Evolutionary conservation across 768 basidiomycete genomes (phyloP).

Genomic region (Agaricus subrufescens): DNA sequence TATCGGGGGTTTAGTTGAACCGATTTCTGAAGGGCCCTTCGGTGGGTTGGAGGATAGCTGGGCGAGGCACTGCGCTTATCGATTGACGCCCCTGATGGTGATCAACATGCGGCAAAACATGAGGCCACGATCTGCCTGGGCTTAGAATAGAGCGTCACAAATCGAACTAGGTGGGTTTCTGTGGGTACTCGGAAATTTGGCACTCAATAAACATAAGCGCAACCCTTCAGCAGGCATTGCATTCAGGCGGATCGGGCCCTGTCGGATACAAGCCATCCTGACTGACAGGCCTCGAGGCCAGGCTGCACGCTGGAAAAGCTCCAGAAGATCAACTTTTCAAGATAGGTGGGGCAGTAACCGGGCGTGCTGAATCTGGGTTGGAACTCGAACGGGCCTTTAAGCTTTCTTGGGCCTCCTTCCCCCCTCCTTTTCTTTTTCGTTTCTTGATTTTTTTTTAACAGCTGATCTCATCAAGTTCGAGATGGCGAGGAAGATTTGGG

Average conservation of each 20-base stretch:
- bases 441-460: slow-evolving; percentile 9
- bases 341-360: slow-evolving; percentile 6
- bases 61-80: slow-evolving; percentile 9
- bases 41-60: neutral
- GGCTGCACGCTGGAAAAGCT: neutral
- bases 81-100: slow-evolving; percentile 13
- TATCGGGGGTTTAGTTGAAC: neutral
- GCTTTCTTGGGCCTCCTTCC: neutral
- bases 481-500: slow-evolving; percentile 22
- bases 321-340: slow-evolving; percentile 2
- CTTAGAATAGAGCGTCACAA: neutral
- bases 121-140: slow-evolving; percentile 21
- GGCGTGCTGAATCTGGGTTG: slow-evolving; percentile 3
- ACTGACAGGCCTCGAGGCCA: neutral
- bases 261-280: neutral
- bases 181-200: neutral
- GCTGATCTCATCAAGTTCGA: slow-evolving; percentile 26
- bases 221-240: neutral
- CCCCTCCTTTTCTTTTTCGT: too few species aligned
- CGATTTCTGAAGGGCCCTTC: neutral
- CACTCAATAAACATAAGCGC: too few species aligned
- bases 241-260: slow-evolving; percentile 1
- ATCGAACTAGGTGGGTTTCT: slow-evolving; percentile 1
- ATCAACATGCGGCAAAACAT: slow-evolving; percentile 39
- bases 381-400: slow-evolving; percentile 7